These are phyloP conservation scores for Tricladium varicosporioides DNA, from an alignment of 2,329 filamentous ascomycete species.

Conservation along the genomic window DNA sequence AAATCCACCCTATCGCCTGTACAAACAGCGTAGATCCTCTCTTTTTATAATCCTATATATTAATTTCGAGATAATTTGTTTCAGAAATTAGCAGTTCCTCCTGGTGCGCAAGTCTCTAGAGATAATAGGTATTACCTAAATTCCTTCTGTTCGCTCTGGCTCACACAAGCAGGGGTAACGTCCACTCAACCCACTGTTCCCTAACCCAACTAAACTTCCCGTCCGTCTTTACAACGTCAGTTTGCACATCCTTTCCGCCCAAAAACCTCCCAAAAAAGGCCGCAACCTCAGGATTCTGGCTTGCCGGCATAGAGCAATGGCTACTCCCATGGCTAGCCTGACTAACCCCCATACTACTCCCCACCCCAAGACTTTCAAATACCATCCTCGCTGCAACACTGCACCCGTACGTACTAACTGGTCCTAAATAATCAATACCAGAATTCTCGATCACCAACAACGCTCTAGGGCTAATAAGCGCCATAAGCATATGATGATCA, in stretches of 20 bases:
- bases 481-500: background rate
- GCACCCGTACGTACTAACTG: background rate
- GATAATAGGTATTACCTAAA: too few relatives aligned
- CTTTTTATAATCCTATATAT: too few relatives aligned
- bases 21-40: too few relatives aligned
- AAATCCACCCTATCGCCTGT: too few relatives aligned
- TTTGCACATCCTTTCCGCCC: background rate
- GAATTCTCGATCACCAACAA: background rate
- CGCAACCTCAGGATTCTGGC: background rate
- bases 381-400: background rate
- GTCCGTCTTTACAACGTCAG: background rate
- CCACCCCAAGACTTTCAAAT: background rate
- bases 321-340: background rate
- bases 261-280: background rate
- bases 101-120: too few relatives aligned
- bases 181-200: too few relatives aligned
- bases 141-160: too few relatives aligned
- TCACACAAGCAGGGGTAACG: too few relatives aligned
- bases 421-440: background rate
- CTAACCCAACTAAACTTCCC: background rate
- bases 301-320: background rate
- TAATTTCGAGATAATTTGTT: too few relatives aligned
- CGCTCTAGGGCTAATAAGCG: background rate
- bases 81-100: too few relatives aligned
- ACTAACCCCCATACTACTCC: background rate